Conservation (phyloP, 2,329 filamentous ascomycete species). For the Fusarium longipes region DNA sequence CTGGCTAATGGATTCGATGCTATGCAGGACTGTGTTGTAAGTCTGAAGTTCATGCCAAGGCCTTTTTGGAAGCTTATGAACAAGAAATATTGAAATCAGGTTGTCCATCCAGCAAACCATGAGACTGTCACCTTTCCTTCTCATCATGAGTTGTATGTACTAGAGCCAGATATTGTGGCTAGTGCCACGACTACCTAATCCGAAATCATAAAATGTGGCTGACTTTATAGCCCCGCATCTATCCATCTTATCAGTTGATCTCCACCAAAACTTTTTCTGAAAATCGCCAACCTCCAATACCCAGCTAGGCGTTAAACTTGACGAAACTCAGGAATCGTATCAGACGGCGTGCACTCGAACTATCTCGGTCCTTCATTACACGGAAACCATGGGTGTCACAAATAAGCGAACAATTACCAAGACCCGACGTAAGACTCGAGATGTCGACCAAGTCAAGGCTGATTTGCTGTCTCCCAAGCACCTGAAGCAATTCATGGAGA, state of each 20-base stretch:
- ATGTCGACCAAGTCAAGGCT: conserved; percentile 90
- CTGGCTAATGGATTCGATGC: too few relatives aligned
- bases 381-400: conserved; percentile 70
- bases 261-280: conserved; percentile 42
- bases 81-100: too few relatives aligned
- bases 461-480: conserved; percentile 85
- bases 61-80: neutral
- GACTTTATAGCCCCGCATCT: conserved; percentile 2
- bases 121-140: neutral
- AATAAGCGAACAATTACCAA: conserved; percentile 77
- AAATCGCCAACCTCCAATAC: conserved; percentile 37
- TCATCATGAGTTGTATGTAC: neutral
- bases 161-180: neutral
- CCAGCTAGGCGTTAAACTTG: conserved; percentile 5
- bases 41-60: neutral
- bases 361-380: neutral
- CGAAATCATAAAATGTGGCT: neutral
- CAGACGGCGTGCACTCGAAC: neutral
- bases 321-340: conserved; percentile 6
- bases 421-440: conserved; percentile 81
- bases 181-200: neutral
- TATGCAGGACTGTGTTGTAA: neutral
- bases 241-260: conserved; percentile 13
- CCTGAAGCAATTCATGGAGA: conserved; percentile 79
- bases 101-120: too few relatives aligned